These are phyloP conservation scores for Stylosanthes scabra DNA, from an alignment of 331 rosid species.

Conservation along the genomic window DNA sequence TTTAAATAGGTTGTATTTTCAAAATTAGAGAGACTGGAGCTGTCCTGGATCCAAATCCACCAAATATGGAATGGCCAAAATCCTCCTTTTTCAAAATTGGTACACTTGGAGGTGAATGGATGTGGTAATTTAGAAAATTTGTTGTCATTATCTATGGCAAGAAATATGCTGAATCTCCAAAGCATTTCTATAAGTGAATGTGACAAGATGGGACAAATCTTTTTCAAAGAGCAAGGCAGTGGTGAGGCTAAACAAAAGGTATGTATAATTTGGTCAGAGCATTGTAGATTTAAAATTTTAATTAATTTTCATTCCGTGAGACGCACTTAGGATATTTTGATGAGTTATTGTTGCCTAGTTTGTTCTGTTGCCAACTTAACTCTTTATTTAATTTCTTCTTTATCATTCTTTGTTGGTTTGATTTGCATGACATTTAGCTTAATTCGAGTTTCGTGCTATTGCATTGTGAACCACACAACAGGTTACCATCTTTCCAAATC, in stretches of 20 bases:
- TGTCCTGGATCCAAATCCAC: not conserved
- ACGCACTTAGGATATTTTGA: too few species aligned
- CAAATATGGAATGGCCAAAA: not conserved
- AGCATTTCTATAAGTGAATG: not conserved
- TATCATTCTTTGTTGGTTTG: not conserved
- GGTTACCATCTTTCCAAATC: conserved; percentile 22
- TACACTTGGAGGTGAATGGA: not conserved
- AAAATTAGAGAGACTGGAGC: not conserved
- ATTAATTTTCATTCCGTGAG: too few species aligned
- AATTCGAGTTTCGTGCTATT: not conserved
- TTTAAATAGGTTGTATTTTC: not conserved
- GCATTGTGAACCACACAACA: conserved; percentile 11
- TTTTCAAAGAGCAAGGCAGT: not conserved
- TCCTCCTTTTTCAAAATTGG: not conserved
- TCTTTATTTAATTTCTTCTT: too few species aligned
- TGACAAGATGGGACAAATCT: not conserved
- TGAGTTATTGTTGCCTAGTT: too few species aligned
- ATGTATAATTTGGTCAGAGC: too few species aligned
- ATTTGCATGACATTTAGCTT: not conserved
- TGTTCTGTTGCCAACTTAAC: too few species aligned
- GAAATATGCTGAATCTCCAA: not conserved
- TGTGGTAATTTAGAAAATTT: not conserved
- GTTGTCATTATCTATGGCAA: not conserved
- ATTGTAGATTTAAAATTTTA: too few species aligned
- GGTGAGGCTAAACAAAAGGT: too few species aligned